A percentile compares a stretch with the other conserved stretches of the same genome.
Conservation (phyloP, 371 early-diverging fungal genomes). For the Cokeromyces recurvatus region DNA sequence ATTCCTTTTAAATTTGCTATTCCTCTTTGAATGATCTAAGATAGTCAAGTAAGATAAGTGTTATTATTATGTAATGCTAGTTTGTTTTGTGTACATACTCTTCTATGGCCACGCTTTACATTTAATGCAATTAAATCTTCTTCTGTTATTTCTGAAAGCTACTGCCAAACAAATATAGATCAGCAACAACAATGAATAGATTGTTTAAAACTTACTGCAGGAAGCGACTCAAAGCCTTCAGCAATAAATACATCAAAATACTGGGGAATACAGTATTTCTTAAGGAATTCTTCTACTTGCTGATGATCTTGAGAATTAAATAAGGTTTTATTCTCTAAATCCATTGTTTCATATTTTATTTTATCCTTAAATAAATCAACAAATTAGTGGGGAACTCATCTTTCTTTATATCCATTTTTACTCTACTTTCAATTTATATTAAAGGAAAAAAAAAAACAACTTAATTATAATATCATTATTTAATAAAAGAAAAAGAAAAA, state of each 20-base stretch:
- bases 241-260: conserved; percentile 29
- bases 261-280: conserved; percentile 24
- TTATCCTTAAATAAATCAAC: too few species aligned
- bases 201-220: conserved; percentile 26
- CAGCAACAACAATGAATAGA: neutral
- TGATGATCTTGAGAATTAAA: neutral
- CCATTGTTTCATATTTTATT: too few species aligned
- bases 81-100: conserved; percentile 19
- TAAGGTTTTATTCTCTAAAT: too few species aligned
- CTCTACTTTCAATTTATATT: too few species aligned
- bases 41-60: too few species aligned
- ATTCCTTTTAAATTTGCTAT: conserved; percentile 37
- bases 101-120: conserved; percentile 47
- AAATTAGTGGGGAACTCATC: too few species aligned
- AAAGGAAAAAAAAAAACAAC: too few species aligned
- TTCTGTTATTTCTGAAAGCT: conserved; percentile 47
- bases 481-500: too few species aligned
- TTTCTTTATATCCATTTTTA: too few species aligned
- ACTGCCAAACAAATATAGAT: too few species aligned
- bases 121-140: conserved; percentile 40
- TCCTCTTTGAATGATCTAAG: conserved; percentile 43
- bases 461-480: too few species aligned
- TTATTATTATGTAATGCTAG: neutral
- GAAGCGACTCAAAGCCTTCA: conserved; percentile 45
- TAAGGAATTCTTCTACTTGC: conserved; percentile 17